Percentiles rank a stretch among this genome's conserved stretches.
Conservation (phyloP, 2,329 filamentous ascomycete genomes). For the Pseudogymnoascus sp. region DNA sequence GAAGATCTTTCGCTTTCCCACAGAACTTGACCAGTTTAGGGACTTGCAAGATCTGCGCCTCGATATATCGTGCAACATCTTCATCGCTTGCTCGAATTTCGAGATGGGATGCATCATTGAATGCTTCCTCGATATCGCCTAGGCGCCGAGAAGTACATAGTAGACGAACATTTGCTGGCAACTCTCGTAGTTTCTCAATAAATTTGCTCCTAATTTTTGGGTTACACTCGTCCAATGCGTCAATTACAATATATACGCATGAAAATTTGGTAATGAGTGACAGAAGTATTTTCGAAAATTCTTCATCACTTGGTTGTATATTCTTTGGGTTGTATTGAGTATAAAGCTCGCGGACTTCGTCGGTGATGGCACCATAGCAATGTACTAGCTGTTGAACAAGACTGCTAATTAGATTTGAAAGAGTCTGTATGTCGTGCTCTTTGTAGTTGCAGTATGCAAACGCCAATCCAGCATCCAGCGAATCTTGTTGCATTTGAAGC, state of each 20-base stretch:
- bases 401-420: conserved; percentile 15
- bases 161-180: background rate
- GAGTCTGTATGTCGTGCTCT: conserved; percentile 21
- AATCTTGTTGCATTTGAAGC: background rate
- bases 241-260: conserved; percentile 15
- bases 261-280: conserved; percentile 13
- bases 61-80: background rate
- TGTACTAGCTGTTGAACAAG: conserved; percentile 24
- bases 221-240: conserved; percentile 17
- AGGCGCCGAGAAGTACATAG: conserved; percentile 23
- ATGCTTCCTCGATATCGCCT: conserved; percentile 53
- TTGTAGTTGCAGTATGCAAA: conserved; percentile 31
- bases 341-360: background rate
- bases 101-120: conserved; percentile 19
- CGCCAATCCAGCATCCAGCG: conserved; percentile 20
- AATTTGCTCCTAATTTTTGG: background rate
- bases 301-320: background rate
- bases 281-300: conserved; percentile 15
- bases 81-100: background rate
- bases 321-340: background rate
- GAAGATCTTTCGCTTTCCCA: background rate
- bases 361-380: background rate
- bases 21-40: background rate
- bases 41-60: background rate
- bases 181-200: background rate